These are phyloP conservation scores for Asparagopsis taxiformis DNA, from an alignment of 31 red algal genomes.

Conservation along the genomic window DNA sequence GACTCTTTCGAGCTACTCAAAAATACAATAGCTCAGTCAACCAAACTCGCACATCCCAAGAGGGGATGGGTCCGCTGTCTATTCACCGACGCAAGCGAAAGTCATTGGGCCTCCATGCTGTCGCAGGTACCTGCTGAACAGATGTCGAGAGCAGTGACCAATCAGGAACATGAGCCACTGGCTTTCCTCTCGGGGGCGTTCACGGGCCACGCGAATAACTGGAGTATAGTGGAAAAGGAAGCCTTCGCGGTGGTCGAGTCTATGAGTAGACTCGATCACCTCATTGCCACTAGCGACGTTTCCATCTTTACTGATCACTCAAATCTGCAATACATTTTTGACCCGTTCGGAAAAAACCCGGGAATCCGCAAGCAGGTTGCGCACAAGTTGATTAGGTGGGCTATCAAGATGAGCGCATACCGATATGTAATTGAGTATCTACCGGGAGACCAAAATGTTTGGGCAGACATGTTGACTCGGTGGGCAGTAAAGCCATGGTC, in stretches of 20 bases:
- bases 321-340: slow-evolving; percentile 5
- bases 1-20: slow-evolving; percentile 3
- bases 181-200: slow-evolving; percentile 22
- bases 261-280: slow-evolving; percentile 16
- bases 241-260: slow-evolving; percentile 25
- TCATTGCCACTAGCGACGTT: slow-evolving; percentile 1
- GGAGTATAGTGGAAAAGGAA: slow-evolving; percentile 23
- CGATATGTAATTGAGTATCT: neutral
- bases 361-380: neutral
- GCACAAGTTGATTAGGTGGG: neutral
- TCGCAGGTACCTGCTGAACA: slow-evolving; percentile 9
- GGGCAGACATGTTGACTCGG: slow-evolving; percentile 5
- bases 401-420: neutral
- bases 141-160: neutral
- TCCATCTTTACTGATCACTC: neutral
- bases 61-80: neutral
- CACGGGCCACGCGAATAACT: slow-evolving; percentile 1
- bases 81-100: slow-evolving; percentile 20
- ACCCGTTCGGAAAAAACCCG: neutral
- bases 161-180: slow-evolving; percentile 26
- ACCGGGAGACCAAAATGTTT: neutral
- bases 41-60: slow-evolving; percentile 13
- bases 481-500: neutral
- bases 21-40: neutral
- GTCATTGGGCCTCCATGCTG: slow-evolving; percentile 8